phyloP scores from a whole-genome alignment of 768 basidiomycete species.

The Boletus bicolor region DNA sequence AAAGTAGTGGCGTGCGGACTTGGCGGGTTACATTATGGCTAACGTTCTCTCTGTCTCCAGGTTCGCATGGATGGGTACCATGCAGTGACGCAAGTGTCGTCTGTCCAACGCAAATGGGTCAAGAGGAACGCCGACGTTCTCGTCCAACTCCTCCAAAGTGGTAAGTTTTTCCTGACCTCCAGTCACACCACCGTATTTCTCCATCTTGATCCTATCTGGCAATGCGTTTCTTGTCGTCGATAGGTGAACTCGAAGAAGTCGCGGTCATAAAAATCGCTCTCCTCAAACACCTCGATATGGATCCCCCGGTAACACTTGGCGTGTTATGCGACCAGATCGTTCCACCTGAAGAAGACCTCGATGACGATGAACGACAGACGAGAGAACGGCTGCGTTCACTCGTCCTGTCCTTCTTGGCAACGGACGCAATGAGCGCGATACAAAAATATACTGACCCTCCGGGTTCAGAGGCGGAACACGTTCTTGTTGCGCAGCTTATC shows the following conservation, averaged over 20 bases:
- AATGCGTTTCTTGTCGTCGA: slow-evolving; percentile 6
- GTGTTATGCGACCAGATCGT: slow-evolving; percentile 69
- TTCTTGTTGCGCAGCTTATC: slow-evolving; percentile 46
- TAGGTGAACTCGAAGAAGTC: slow-evolving; percentile 68
- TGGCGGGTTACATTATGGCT: slow-evolving; percentile 6
- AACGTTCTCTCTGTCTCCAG: slow-evolving; percentile 30
- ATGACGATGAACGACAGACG: slow-evolving; percentile 56
- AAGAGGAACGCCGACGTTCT: slow-evolving; percentile 73
- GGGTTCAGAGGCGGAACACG: slow-evolving; percentile 45
- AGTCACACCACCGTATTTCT: slow-evolving; percentile 2
- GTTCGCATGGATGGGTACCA: slow-evolving; percentile 69
- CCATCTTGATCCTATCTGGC: slow-evolving; percentile 22
- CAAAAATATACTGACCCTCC: slow-evolving; percentile 41
- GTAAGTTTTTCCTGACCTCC: slow-evolving; percentile 38
- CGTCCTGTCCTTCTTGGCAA: slow-evolving; percentile 57
- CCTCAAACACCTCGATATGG: slow-evolving; percentile 60
- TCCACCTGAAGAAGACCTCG: slow-evolving; percentile 46
- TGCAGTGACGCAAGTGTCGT: slow-evolving; percentile 52
- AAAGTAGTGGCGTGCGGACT: slow-evolving; percentile 36
- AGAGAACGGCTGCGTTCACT: slow-evolving; percentile 56
- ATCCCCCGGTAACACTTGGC: slow-evolving; percentile 54
- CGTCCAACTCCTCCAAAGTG: slow-evolving; percentile 71
- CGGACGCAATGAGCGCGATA: slow-evolving; percentile 47
- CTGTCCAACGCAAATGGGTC: slow-evolving; percentile 52
- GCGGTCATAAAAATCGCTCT: slow-evolving; percentile 57